A percentile compares a stretch with the other conserved stretches of the same genome.
Conservation (phyloP, 148 eudicot genomes). For the Rheum nobile region DNA sequence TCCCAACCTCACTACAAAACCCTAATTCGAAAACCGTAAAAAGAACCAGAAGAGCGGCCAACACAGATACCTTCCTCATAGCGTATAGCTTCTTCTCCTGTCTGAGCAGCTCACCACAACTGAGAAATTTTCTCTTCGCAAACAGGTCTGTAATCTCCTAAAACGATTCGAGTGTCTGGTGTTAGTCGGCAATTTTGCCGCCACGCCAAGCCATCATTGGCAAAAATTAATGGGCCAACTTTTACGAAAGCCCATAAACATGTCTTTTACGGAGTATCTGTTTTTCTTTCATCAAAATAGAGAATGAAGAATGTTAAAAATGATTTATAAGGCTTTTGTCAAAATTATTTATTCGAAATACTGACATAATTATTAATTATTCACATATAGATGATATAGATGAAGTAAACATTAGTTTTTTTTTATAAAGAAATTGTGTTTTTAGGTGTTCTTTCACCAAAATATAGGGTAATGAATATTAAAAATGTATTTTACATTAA, state of each 20-base stretch:
- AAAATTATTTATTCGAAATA: too few species aligned
- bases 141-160: not conserved
- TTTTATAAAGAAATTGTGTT: too few species aligned
- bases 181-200: not conserved
- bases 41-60: not conserved
- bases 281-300: not conserved
- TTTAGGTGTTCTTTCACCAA: too few species aligned
- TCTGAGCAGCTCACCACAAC: not conserved
- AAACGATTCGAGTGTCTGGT: not conserved
- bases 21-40: not conserved
- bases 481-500: too few species aligned
- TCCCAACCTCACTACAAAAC: conserved; percentile 3
- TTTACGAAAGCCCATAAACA: not conserved
- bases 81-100: not conserved
- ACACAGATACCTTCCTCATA: conserved; percentile 6
- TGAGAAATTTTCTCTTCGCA: not conserved
- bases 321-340: too few species aligned
- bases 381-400: too few species aligned
- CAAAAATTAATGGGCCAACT: not conserved
- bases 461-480: too few species aligned
- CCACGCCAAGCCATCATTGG: not conserved
- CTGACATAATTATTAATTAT: too few species aligned
- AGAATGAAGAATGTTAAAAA: too few species aligned
- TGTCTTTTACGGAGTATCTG: too few species aligned
- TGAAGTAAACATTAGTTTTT: too few species aligned